Conservation (phyloP, 441 rosid genomes). For the Populus hybrid region DNA sequence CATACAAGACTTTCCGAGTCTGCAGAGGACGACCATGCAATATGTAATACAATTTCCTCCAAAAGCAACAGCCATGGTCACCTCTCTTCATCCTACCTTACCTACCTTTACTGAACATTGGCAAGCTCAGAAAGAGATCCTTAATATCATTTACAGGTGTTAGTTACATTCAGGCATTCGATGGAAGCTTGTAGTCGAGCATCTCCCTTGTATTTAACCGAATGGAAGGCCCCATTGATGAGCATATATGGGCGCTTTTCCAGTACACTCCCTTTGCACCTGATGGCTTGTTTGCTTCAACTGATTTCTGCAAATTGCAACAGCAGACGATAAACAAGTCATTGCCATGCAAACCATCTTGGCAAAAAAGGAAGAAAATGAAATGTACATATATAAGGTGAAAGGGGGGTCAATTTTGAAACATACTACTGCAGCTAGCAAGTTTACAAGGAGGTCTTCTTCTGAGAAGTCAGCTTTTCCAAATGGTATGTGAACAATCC, state of each 20-base stretch:
- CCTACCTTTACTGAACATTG: constrained; percentile 8
- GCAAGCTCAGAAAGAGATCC: constrained; percentile 15
- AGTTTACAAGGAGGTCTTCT: constrained; percentile 83
- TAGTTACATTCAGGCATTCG: constrained; percentile 26
- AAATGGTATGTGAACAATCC: constrained; percentile 93
- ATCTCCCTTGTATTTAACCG: no score
- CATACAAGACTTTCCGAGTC: not conserved
- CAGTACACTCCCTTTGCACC: constrained; percentile 98
- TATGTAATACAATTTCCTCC: not conserved
- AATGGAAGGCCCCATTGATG: constrained; percentile 97
- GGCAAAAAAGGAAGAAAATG: not conserved
- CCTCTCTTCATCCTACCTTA: not conserved
- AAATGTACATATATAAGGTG: not conserved
- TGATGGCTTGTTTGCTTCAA: constrained; percentile 90
- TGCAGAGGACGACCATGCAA: not conserved
- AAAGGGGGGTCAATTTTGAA: constrained; percentile 8
- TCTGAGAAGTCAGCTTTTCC: constrained; percentile 73
- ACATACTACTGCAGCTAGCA: constrained; percentile 78
- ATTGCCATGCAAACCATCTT: not conserved
- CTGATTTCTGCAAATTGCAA: constrained; percentile 62
- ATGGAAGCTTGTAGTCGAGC: constrained; percentile 69
- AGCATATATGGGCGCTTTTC: constrained; percentile 88
- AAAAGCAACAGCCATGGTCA: not conserved
- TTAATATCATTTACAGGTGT: constrained; percentile 36
- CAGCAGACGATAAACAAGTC: not conserved